Conservation (phyloP, 2,329 filamentous ascomycete species). For the Trichoderma gracile region DNA sequence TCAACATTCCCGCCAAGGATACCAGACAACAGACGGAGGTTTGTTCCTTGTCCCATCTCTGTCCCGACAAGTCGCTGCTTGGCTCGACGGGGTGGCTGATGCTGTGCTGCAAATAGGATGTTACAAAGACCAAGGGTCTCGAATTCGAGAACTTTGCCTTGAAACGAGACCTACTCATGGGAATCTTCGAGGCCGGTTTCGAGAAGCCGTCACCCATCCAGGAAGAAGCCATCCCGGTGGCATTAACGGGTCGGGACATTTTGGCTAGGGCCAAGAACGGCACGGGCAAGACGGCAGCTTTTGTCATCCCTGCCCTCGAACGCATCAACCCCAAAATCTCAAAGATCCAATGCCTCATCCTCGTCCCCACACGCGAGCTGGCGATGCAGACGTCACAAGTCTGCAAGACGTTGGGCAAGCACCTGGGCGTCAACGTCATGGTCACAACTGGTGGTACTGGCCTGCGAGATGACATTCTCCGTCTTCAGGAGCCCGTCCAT, state of each 20-base stretch:
- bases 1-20: conserved; percentile 74
- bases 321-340: conserved; percentile 94
- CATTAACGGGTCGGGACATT: conserved; percentile 91
- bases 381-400: conserved; percentile 98
- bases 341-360: conserved; percentile 94
- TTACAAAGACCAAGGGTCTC: conserved; percentile 94
- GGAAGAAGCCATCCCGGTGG: conserved; percentile 98
- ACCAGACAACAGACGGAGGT: conserved; percentile 81
- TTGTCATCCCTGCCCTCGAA: conserved; percentile 92
- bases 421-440: conserved; percentile 98
- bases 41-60: conserved; percentile 26
- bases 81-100: conserved; percentile 28
- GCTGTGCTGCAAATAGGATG: conserved; percentile 64
- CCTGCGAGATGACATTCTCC: conserved; percentile 93
- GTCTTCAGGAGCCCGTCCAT: conserved; percentile 90
- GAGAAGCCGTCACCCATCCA: conserved; percentile 98
- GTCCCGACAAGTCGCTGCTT: conserved; percentile 3
- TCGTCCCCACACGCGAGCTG: conserved; percentile 94
- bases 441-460: conserved; percentile 96
- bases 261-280: conserved; percentile 97
- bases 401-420: conserved; percentile 97
- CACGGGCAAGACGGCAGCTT: conserved; percentile 96
- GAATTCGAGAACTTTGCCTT: conserved; percentile 98
- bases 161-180: conserved; percentile 95
- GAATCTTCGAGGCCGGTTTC: conserved; percentile 98